phyloP scores from a whole-genome alignment of 331 rosid species.

The Rosa hybrid region DNA sequence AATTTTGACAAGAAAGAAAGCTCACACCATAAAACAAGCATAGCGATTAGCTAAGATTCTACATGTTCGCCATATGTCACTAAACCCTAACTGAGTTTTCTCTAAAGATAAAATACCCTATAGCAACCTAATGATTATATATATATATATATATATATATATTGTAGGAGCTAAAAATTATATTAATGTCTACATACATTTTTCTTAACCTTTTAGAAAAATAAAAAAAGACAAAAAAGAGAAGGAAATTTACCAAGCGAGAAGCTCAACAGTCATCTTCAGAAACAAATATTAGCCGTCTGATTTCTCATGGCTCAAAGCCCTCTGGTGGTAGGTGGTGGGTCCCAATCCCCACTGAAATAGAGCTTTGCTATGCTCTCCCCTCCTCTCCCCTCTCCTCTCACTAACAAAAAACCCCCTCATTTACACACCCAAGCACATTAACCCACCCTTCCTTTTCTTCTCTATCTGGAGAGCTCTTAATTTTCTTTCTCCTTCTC shows the following conservation, averaged over 20 bases:
- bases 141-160: neutral
- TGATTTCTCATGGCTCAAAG: conserved; percentile 24
- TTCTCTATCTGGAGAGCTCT: neutral
- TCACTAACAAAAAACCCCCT: conserved; percentile 17
- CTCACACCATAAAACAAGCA: neutral
- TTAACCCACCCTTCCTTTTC: conserved; percentile 28
- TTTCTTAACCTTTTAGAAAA: neutral
- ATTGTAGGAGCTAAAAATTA: no score
- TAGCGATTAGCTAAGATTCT: neutral
- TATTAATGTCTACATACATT: neutral
- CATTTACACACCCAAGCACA: conserved; percentile 4
- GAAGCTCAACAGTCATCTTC: conserved; percentile 47
- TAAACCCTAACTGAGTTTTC: conserved; percentile 14
- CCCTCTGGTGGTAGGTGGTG: neutral
- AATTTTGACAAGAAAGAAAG: no score
- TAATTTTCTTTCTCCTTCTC: neutral
- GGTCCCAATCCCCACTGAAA: neutral
- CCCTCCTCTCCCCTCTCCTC: neutral
- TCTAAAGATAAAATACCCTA: conserved; percentile 21
- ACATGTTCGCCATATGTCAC: conserved; percentile 38
- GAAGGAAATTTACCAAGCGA: neutral
- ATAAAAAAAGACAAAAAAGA: neutral
- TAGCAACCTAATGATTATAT: conserved; percentile 50
- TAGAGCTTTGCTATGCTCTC: neutral
- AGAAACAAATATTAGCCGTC: conserved; percentile 32